Conservation (phyloP, 2,329 filamentous ascomycete species). For the Fusarium euwallaceae region DNA sequence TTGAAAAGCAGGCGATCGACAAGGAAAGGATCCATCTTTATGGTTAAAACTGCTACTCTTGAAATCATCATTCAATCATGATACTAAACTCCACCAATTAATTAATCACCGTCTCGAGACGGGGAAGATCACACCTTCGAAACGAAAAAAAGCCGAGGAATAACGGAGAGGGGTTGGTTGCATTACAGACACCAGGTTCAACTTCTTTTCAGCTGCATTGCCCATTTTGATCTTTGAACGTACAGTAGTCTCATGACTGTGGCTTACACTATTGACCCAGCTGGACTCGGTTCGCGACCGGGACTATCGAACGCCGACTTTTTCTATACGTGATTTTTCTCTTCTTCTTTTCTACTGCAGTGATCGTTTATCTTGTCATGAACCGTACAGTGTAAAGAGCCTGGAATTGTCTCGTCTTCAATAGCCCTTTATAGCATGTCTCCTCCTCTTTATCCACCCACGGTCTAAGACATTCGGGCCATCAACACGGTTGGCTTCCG, state of each 20-base stretch:
- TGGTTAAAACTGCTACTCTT: background rate
- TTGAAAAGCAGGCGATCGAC: background rate
- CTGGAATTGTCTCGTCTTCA: background rate
- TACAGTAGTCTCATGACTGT: conserved; percentile 2
- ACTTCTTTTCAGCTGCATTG: background rate
- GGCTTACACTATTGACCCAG: background rate
- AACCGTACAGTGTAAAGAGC: background rate
- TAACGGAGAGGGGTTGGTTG: background rate
- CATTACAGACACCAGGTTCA: background rate
- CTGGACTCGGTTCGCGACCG: background rate
- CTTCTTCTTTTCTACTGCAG: background rate
- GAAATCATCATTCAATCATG: background rate
- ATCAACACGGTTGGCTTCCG: background rate
- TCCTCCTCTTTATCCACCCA: background rate
- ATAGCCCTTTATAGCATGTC: background rate
- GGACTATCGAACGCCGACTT: background rate
- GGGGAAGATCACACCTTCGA: background rate
- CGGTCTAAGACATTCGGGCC: background rate
- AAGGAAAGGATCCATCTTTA: background rate
- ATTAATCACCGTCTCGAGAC: background rate
- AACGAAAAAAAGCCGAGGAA: background rate
- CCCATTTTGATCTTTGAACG: background rate
- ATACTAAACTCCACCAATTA: background rate
- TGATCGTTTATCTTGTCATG: background rate
- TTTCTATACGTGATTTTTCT: background rate